These are phyloP conservation scores for Cladorrhinum samala DNA, from an alignment of 495 filamentous ascomycete genomes.

Conservation along the genomic window DNA sequence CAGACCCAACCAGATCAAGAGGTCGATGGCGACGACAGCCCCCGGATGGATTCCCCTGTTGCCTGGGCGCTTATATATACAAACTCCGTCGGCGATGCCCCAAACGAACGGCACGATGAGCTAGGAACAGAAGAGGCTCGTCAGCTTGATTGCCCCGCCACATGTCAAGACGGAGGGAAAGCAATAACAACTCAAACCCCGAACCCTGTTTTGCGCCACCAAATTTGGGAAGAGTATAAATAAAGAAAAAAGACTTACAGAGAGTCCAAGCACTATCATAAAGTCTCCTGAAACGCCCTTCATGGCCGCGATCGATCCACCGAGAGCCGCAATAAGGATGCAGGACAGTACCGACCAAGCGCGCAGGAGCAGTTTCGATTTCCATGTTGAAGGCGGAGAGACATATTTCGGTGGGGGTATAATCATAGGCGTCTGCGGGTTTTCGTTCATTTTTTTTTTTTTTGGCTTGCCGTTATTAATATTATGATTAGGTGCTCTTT, in stretches of 20 bases:
- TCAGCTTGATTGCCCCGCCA: not conserved
- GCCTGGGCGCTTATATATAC: slow-evolving; percentile 9
- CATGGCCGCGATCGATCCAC: not conserved
- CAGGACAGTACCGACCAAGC: not conserved
- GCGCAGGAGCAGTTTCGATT: slow-evolving; percentile 2
- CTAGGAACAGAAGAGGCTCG: not conserved
- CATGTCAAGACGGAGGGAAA: not conserved
- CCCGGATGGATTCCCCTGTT: slow-evolving; percentile 21
- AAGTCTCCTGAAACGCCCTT: not conserved
- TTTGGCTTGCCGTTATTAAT: too few species aligned
- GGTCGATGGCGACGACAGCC: slow-evolving; percentile 19
- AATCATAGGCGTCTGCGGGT: not conserved
- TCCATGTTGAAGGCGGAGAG: slow-evolving; percentile 7
- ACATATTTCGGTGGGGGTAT: slow-evolving; percentile 7
- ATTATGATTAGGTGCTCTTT: too few species aligned
- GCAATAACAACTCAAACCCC: too few species aligned
- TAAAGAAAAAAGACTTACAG: too few species aligned
- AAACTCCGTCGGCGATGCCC: slow-evolving; percentile 13
- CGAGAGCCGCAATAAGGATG: not conserved
- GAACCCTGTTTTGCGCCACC: too few species aligned
- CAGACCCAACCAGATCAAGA: slow-evolving; percentile 18
- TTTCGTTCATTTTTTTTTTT: not conserved
- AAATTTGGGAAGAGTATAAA: too few species aligned
- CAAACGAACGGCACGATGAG: slow-evolving; percentile 6
- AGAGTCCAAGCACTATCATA: not conserved